A percentile compares a stretch with the other conserved stretches of the same genome.
Conservation (phyloP, 192 early-diverging fungal species). For the Mortierella alpina region DNA sequence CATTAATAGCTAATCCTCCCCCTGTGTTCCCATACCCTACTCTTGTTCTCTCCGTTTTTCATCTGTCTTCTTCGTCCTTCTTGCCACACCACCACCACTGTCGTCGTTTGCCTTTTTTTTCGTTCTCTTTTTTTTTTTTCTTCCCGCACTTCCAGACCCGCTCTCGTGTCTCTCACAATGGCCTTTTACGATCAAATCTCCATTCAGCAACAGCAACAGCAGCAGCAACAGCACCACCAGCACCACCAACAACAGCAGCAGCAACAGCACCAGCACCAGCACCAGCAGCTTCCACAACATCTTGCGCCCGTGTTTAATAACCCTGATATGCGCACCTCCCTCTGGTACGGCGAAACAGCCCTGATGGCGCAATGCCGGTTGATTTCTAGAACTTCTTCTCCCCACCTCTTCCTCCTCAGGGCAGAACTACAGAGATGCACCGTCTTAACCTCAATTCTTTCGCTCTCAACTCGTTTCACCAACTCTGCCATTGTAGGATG, state of each 20-base stretch:
- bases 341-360: constrained; percentile 16
- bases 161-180: constrained; percentile 14
- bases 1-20: background rate
- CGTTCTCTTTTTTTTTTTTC: background rate
- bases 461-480: background rate
- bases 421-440: background rate
- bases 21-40: background rate
- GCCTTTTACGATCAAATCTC: constrained; percentile 35
- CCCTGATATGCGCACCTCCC: constrained; percentile 28
- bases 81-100: background rate
- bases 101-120: background rate
- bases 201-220: constrained; percentile 37
- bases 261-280: constrained; percentile 12
- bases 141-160: background rate
- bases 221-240: constrained; percentile 16
- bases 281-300: constrained; percentile 14
- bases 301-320: constrained; percentile 1
- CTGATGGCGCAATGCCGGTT: too few relatives aligned
- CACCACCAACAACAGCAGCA: constrained; percentile 14
- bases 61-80: background rate
- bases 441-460: background rate
- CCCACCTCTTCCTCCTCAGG: background rate
- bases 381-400: background rate
- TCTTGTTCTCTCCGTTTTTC: background rate
- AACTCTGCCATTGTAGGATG: constrained; percentile 72